Base-by-base conservation (phyloP, 2,329 filamentous ascomycete species). In the Trichoderma endophyticum region DNA sequence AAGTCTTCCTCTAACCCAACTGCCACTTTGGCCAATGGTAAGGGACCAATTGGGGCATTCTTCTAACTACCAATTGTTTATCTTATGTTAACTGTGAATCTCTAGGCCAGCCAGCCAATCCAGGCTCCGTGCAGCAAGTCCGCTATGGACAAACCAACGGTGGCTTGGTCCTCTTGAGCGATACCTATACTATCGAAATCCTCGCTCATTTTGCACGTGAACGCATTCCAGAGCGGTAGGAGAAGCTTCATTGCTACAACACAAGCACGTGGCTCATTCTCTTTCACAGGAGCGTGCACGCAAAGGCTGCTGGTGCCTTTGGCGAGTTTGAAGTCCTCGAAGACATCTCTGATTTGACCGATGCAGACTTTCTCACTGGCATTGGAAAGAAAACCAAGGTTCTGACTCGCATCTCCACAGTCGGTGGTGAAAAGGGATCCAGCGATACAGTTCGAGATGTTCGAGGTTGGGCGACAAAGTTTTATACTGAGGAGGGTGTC, bases 351-450 rank as follows among this genome's bases (percentile, higher is more conserved):
- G 92, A 93, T 79, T 85, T 93, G 74, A 93, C 91, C 0, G 88
- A 88, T 6, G 91, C 91, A 12, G 90, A 88, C 0, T 93, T 93
- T 79, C 81, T 93, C 18, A 79, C 78, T 8, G 78, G 80, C 2
- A 79, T 83, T n/a, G 87, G 85, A 51, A 92, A 92, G 79, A 79
- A 90, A 77, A 84, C 82, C 39, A 82, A 90, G 0, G 83, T 90
- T 0, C 93, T 93, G 76, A 83, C 91, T n/a, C 89, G 92, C 18
- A 92, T 93, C 79, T 93, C 91, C 0, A 93, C 91, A 2, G 92
- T 94, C 11, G 88, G 90, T 24, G 91, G 91, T 3, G 91, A 87
- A 39, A 85, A 89, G 15, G 92, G 92, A 34, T 92, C 89, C 75
- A 87, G 89, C 2, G 92, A 94, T 76, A 91, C 90, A 0, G 90